Evolutionary conservation across 805 yeast species (phyloP), one percentile per base, ranked within the genome.

Genomic region (Yarrowia hollandica): DNA sequence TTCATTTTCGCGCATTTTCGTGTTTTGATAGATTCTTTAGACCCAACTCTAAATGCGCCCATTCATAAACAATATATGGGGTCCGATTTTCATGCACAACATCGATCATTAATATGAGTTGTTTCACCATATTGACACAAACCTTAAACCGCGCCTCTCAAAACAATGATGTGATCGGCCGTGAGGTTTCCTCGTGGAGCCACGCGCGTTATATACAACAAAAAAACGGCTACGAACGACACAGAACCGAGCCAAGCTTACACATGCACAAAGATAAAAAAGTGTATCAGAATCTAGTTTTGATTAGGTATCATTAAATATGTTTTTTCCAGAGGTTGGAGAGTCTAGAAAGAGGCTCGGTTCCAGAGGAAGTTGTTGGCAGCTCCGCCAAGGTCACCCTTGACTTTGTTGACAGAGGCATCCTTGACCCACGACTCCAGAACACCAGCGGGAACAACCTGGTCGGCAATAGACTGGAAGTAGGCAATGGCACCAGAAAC

Each of bases 401-500:
- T 16, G 33, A 41, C 34, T 18, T 14, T 25, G 23, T 21, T 21
- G 12, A 21, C 16, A 16, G 48, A 41, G 33, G 23, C 48, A 8
- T 26, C 48, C 38, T 30, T 46, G 15, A 48, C 31, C 56, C 38
- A 34, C 5, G 38, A 31, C 41, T 48, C 56, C 39, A 48, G 31
- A 21, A 31, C 41, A 16, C 16, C 31, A 12, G 56, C 41, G 21
- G 56, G 38, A 12, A 25, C 31, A 33, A 16, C 7, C 10, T n/a
- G 22, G 23, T 48, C 56, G 15, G 41, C 31, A 34, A 48, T 33
- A 7, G 59, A 54, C 44, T 28, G 46, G 37, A 37, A 92, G 79
- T 92, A 92, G 9, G 96, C 82, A 68, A 90, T 82, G 71, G 94
- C 79, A 66, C 99, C 99, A 61, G 90, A 85, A 66, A 91, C 91